phyloP scores from a whole-genome alignment of 1,284 basidiomycete species.

The Gymnopus androsaceus region DNA sequence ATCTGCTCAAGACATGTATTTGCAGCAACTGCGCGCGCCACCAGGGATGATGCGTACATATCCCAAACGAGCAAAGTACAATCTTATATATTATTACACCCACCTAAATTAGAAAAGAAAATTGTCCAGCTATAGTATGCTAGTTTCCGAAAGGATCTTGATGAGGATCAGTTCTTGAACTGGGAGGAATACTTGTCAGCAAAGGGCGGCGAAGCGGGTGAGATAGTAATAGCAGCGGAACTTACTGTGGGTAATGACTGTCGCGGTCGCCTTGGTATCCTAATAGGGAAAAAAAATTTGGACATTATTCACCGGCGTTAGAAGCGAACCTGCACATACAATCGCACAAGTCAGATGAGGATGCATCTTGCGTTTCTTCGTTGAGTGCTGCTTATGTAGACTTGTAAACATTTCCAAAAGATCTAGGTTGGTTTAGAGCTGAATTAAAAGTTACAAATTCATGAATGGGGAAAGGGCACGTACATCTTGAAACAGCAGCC shows the following conservation, averaged over 20 bases:
- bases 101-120: neutral
- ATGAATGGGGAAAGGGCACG: constrained; percentile 24
- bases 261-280: constrained; percentile 52
- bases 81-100: neutral
- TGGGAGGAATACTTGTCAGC: constrained; percentile 21
- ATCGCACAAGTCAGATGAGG: constrained; percentile 57
- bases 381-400: constrained; percentile 50
- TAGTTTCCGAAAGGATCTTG: constrained; percentile 34
- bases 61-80: no score
- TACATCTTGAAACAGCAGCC: constrained; percentile 55
- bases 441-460: neutral
- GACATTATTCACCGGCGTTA: neutral
- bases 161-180: constrained; percentile 47
- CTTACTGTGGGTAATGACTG: constrained; percentile 49
- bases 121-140: constrained; percentile 33
- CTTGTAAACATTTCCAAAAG: constrained; percentile 51
- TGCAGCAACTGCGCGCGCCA: no score
- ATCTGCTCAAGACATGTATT: no score
- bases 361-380: constrained; percentile 45
- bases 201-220: neutral
- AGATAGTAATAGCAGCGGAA: constrained; percentile 13
- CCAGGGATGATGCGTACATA: no score
- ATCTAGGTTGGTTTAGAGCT: constrained; percentile 34
- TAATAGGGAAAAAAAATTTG: constrained; percentile 23
- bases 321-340: constrained; percentile 34